phyloP scores from a whole-genome alignment of 2,329 filamentous ascomycete genomes.

The Coniochaeta ligniaria region DNA sequence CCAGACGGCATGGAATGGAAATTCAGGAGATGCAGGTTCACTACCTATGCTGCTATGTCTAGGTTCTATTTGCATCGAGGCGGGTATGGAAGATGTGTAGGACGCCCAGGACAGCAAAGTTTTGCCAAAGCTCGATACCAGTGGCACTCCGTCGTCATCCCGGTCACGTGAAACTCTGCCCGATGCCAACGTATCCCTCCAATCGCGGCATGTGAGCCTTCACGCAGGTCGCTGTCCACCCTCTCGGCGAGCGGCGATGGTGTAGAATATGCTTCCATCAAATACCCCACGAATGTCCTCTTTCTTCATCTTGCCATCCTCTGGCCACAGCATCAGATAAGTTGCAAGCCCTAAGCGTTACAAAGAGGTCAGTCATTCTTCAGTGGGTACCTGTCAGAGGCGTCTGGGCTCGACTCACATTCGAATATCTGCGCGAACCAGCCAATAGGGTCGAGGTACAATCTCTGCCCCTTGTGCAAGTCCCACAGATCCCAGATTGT shows the following conservation, averaged over 20 bases:
- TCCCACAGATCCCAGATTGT: constrained; percentile 25
- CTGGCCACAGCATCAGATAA: constrained; percentile 42
- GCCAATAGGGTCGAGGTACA: constrained; percentile 35
- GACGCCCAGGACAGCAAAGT: too few species aligned
- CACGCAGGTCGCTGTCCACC: background rate
- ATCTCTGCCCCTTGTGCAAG: constrained; percentile 30
- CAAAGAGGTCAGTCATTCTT: constrained; percentile 9
- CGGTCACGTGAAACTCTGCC: too few species aligned
- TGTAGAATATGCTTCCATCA: constrained; percentile 9
- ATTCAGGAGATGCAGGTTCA: too few species aligned
- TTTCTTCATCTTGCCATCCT: constrained; percentile 48
- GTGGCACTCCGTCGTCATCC: too few species aligned
- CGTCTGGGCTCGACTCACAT: constrained; percentile 17
- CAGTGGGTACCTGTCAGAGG: background rate
- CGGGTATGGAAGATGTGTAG: too few species aligned
- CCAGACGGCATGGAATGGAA: too few species aligned
- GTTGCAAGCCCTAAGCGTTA: constrained; percentile 35
- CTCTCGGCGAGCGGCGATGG: background rate
- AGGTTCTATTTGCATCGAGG: too few species aligned
- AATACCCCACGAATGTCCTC: constrained; percentile 33
- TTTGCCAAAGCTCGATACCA: too few species aligned
- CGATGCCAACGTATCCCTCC: background rate
- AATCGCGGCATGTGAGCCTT: background rate
- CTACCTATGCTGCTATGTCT: too few species aligned
- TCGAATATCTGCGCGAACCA: background rate